phyloP scores from a whole-genome alignment of 1,139 yeast genomes.

The Suhomyces maxii region DNA sequence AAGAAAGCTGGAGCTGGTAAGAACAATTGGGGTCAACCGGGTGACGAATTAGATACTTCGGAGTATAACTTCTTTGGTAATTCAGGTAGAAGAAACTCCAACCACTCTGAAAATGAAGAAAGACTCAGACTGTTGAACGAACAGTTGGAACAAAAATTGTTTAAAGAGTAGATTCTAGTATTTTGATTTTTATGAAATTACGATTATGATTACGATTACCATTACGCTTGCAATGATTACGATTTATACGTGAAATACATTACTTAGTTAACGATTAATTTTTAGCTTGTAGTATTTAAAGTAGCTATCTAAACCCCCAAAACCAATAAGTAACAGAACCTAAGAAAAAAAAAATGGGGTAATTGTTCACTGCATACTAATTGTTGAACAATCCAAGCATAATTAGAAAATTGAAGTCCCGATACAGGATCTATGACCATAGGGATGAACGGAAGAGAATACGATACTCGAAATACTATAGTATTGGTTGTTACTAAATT shows the following conservation, averaged over 20 bases:
- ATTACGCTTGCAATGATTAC: neutral
- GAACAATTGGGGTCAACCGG: conserved; percentile 72
- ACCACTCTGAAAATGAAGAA: conserved; percentile 34
- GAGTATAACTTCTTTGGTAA: conserved; percentile 25
- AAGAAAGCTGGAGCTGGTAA: conserved; percentile 88
- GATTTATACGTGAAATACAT: conserved; percentile 1
- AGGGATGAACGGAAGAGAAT: no score
- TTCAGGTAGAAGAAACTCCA: conserved; percentile 41
- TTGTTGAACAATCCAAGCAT: no score
- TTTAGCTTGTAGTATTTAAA: neutral
- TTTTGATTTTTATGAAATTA: no score
- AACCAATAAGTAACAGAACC: neutral
- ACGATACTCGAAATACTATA: no score
- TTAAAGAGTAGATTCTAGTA: conserved; percentile 1
- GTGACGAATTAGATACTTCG: conserved; percentile 53
- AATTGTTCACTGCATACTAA: no score
- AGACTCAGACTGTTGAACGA: conserved; percentile 26
- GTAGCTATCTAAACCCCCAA: neutral
- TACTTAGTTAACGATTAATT: neutral
- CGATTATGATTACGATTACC: neutral
- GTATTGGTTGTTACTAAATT: no score
- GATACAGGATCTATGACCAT: no score
- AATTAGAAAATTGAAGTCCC: no score
- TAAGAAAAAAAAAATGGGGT: no score
- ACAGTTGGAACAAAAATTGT: conserved; percentile 21